Percentiles rank a stretch among this genome's conserved stretches.
Evolutionary conservation across 176 grass and related monocot genomes (phyloP).

Genomic region (Aechmea fasciata): DNA sequence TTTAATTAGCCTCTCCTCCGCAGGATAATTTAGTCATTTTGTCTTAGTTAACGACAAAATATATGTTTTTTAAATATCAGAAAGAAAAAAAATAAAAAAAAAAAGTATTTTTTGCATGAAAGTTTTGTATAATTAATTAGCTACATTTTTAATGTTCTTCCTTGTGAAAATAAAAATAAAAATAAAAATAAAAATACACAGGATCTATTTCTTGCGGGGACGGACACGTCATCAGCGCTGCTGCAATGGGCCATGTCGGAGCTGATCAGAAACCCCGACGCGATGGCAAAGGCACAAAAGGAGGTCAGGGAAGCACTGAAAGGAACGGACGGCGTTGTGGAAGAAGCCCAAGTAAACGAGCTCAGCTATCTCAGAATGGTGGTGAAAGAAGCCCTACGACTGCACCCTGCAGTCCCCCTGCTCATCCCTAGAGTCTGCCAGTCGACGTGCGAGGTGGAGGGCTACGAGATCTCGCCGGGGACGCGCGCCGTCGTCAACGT

Average conservation of each 20-base stretch:
- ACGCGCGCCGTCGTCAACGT: slow-evolving; percentile 18
- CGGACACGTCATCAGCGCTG: neutral
- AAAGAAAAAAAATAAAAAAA: too few relatives aligned
- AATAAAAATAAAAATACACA: neutral
- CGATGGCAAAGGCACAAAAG: slow-evolving; percentile 9
- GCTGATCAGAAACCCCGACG: slow-evolving; percentile 4
- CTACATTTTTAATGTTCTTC: too few relatives aligned
- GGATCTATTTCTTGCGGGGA: slow-evolving; percentile 12
- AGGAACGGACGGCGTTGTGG: neutral
- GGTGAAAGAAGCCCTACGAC: slow-evolving; percentile 19
- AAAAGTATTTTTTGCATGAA: too few relatives aligned
- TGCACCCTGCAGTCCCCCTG: slow-evolving; percentile 9
- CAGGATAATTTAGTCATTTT: too few relatives aligned
- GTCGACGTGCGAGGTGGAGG: slow-evolving; percentile 2
- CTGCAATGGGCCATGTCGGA: slow-evolving; percentile 18
- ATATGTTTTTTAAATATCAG: too few relatives aligned
- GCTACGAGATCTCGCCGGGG: slow-evolving; percentile 11
- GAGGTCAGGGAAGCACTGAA: slow-evolving; percentile 3
- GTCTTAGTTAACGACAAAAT: too few relatives aligned
- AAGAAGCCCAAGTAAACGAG: neutral
- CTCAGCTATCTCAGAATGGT: slow-evolving; percentile 9
- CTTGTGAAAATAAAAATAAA: too few relatives aligned
- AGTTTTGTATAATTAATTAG: too few relatives aligned
- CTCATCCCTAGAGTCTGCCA: slow-evolving; percentile 15
- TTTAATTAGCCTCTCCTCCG: too few relatives aligned